Conservation (phyloP, 2,329 filamentous ascomycete genomes). For the Drechslerella stenobrocha region DNA sequence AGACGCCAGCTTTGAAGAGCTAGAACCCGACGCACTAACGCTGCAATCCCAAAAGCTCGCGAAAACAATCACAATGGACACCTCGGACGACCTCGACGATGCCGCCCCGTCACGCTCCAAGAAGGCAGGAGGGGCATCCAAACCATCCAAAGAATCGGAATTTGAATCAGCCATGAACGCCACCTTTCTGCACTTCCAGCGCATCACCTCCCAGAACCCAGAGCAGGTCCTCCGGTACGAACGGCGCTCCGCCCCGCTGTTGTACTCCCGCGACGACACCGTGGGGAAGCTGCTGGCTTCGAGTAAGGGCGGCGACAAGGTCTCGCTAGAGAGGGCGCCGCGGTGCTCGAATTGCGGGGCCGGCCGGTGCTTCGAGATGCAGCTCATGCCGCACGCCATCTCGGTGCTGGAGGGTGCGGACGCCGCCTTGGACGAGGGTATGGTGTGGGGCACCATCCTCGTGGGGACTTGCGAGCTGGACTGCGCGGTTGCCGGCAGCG, state of each 20-base stretch:
- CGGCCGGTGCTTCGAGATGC: slow-evolving; percentile 81
- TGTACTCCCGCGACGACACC: slow-evolving; percentile 77
- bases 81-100: slow-evolving; percentile 54
- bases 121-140: slow-evolving; percentile 56
- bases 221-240: slow-evolving; percentile 82
- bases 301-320: slow-evolving; percentile 52
- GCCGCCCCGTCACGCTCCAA: slow-evolving; percentile 51
- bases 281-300: slow-evolving; percentile 68
- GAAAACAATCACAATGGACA: slow-evolving; percentile 59
- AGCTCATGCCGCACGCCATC: slow-evolving; percentile 89
- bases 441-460: slow-evolving; percentile 97
- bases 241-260: slow-evolving; percentile 70
- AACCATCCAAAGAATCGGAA: slow-evolving; percentile 67
- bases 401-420: slow-evolving; percentile 76
- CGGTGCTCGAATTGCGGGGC: slow-evolving; percentile 75
- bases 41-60: slow-evolving; percentile 58
- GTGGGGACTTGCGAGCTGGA: slow-evolving; percentile 81
- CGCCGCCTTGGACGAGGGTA: slow-evolving; percentile 70
- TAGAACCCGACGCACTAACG: slow-evolving; percentile 64
- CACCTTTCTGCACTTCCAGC: slow-evolving; percentile 78
- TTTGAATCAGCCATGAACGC: slow-evolving; percentile 76
- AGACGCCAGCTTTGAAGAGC: slow-evolving; percentile 88
- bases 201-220: slow-evolving; percentile 75
- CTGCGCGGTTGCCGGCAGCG: slow-evolving; percentile 66
- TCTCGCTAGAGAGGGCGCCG: slow-evolving; percentile 64